A percentile compares a stretch with the other conserved stretches of the same genome.
These are phyloP conservation scores for Pharus latifolius DNA, from an alignment of 176 grass and related monocot species.

Conservation along the genomic window DNA sequence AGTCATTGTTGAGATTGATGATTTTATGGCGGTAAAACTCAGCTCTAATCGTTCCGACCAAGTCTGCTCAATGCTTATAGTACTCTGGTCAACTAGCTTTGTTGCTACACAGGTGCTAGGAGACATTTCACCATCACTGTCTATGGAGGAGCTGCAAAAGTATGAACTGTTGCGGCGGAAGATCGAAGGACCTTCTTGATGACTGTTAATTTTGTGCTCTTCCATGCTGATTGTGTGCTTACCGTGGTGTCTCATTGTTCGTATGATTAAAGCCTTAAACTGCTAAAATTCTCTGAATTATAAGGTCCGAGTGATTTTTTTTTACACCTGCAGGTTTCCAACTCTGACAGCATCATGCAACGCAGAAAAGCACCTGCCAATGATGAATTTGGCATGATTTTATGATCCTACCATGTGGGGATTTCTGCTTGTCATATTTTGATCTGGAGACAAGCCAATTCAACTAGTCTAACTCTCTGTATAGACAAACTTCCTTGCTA, in stretches of 20 bases:
- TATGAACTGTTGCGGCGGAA: slow-evolving; percentile 57
- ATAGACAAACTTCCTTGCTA: background rate
- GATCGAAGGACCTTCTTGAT: slow-evolving; percentile 67
- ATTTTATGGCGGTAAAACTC: slow-evolving; percentile 66
- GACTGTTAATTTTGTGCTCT: background rate
- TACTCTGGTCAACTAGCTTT: background rate
- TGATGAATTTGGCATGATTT: background rate
- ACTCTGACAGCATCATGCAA: background rate
- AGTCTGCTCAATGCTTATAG: background rate
- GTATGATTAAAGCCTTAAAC: background rate
- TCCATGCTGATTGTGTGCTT: background rate
- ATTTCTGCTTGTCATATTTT: background rate
- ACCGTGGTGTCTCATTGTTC: background rate
- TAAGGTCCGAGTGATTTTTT: background rate
- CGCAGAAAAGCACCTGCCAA: background rate
- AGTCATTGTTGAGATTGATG: slow-evolving; percentile 57
- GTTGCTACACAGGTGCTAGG: slow-evolving; percentile 38
- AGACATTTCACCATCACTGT: slow-evolving; percentile 63
- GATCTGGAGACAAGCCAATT: background rate
- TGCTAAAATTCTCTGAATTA: background rate
- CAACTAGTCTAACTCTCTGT: background rate
- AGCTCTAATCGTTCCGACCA: background rate
- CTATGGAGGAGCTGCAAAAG: slow-evolving; percentile 50
- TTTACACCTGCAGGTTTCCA: background rate
- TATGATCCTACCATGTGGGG: background rate